Evolutionary conservation across 805 yeast genomes (phyloP).

Genomic region (Saturnispora kantuleensis): DNA sequence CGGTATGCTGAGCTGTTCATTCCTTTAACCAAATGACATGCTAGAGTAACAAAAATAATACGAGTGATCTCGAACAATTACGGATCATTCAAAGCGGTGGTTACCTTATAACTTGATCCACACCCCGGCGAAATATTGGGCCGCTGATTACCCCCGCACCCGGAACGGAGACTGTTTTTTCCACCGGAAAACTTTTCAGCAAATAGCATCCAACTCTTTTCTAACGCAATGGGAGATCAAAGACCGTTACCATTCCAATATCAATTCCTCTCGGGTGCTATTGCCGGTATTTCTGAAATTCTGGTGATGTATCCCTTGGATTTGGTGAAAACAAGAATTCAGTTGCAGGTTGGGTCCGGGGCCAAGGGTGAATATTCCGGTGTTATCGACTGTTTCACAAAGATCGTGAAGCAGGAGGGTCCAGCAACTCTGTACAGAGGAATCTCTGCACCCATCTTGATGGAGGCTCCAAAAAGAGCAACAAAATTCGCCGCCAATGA

Average conservation of each 20-base stretch:
- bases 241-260: slow-evolving; percentile 77
- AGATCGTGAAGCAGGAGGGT: slow-evolving; percentile 84
- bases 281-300: slow-evolving; percentile 96
- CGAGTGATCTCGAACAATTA: too few relatives aligned
- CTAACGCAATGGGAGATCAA: slow-evolving; percentile 6
- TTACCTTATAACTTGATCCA: too few relatives aligned
- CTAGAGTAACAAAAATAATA: too few relatives aligned
- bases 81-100: too few relatives aligned
- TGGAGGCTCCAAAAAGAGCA: slow-evolving; percentile 99
- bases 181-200: neutral
- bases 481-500: slow-evolving; percentile 98
- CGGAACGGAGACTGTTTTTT: too few relatives aligned
- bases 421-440: slow-evolving; percentile 80
- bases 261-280: slow-evolving; percentile 85
- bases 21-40: too few relatives aligned
- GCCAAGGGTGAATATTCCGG: slow-evolving; percentile 64
- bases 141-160: too few relatives aligned
- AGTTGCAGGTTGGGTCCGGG: slow-evolving; percentile 55
- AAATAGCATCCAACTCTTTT: neutral
- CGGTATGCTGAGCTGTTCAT: too few relatives aligned
- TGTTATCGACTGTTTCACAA: slow-evolving; percentile 71
- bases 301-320: slow-evolving; percentile 94
- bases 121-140: too few relatives aligned
- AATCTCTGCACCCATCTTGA: slow-evolving; percentile 88
- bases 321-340: slow-evolving; percentile 94